Conservation (phyloP, 2,329 filamentous ascomycete species). For the Septoria petroselini region DNA sequence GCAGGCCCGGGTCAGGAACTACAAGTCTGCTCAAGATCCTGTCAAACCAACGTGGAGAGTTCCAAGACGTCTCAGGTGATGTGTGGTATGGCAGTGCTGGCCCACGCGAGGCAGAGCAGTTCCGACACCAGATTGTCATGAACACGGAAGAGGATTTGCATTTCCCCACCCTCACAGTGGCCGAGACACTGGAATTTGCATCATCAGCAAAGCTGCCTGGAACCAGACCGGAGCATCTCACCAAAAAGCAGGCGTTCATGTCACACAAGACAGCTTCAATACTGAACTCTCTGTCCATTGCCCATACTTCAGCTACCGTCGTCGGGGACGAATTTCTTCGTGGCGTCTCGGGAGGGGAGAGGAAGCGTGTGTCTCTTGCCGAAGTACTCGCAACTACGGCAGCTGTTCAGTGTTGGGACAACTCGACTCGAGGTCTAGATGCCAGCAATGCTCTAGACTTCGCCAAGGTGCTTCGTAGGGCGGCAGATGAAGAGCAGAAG, state of each 20-base stretch:
- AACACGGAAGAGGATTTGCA: constrained; percentile 50
- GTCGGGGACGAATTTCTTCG: constrained; percentile 59
- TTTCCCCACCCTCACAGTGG: constrained; percentile 56
- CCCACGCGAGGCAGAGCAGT: constrained; percentile 43
- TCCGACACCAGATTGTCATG: constrained; percentile 47
- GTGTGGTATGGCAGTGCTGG: constrained; percentile 54
- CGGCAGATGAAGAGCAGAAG: constrained; percentile 49
- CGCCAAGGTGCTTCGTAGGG: constrained; percentile 51
- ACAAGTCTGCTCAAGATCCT: constrained; percentile 68
- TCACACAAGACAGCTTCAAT: constrained; percentile 53
- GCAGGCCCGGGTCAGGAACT: constrained; percentile 46
- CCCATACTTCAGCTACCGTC: constrained; percentile 56
- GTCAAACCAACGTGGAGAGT: constrained; percentile 55
- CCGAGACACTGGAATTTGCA: constrained; percentile 56
- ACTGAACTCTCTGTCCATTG: constrained; percentile 56
- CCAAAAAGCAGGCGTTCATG: constrained; percentile 46
- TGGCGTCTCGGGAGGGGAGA: constrained; percentile 55
- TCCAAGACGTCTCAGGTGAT: constrained; percentile 52
- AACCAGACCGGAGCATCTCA: constrained; percentile 36
- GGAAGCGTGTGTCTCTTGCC: constrained; percentile 60
- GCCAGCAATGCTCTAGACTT: constrained; percentile 60
- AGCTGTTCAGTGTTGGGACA: constrained; percentile 46
- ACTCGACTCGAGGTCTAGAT: constrained; percentile 52
- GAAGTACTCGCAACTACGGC: constrained; percentile 48
- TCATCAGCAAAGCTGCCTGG: constrained; percentile 52